Percentiles rank a stretch among this genome's conserved stretches.
Conservation (phyloP, 352 stramenopile species). For the Phytophthora megakarya region DNA sequence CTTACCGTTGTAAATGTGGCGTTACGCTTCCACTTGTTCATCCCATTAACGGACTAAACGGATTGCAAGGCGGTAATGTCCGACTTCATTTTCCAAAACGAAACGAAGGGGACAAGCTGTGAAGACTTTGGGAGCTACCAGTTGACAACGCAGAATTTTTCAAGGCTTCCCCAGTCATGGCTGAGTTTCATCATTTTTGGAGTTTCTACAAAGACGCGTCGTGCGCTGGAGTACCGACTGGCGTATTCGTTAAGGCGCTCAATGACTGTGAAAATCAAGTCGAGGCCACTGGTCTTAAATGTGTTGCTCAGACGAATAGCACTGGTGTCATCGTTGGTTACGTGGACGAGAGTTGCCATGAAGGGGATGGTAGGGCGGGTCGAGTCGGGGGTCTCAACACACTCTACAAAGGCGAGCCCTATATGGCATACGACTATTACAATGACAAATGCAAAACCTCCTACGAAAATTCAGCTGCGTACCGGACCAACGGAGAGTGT, state of each 20-base stretch:
- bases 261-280: background rate
- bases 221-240: constrained; percentile 6
- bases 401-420: constrained; percentile 3
- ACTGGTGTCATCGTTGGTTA: background rate
- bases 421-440: constrained; percentile 16
- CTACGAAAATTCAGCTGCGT: constrained; percentile 8
- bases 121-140: too few relatives aligned
- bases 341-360: constrained; percentile 9
- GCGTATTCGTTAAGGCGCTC: background rate
- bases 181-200: constrained; percentile 10
- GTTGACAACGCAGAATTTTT: too few relatives aligned
- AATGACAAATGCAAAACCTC: too few relatives aligned
- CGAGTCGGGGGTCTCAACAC: background rate
- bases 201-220: constrained; percentile 11
- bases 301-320: background rate
- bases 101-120: too few relatives aligned
- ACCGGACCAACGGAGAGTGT: constrained; percentile 1
- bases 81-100: too few relatives aligned
- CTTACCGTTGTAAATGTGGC: too few relatives aligned
- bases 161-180: background rate
- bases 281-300: background rate
- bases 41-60: too few relatives aligned
- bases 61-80: background rate
- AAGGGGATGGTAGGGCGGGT: too few relatives aligned
- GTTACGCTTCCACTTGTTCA: too few relatives aligned